A percentile compares a stretch with the other conserved stretches of the same genome.
These are phyloP conservation scores for Phytophthora tubulina DNA, from an alignment of 352 stramenopile genomes.

Conservation along the genomic window DNA sequence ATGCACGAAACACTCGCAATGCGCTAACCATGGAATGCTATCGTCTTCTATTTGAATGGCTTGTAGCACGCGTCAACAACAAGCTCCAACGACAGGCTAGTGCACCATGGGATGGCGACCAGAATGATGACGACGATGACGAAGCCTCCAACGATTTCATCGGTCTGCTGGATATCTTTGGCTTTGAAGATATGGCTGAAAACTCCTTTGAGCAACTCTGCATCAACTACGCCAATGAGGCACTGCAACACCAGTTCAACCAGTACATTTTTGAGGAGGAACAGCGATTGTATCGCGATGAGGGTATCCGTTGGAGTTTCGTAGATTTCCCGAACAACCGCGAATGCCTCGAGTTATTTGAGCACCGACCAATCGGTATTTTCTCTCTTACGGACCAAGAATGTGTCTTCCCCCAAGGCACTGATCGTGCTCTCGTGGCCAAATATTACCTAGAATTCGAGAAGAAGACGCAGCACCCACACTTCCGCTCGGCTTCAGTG, in stretches of 20 bases:
- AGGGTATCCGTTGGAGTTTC: slow-evolving; percentile 80
- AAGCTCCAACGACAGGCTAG: slow-evolving; percentile 62
- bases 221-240: slow-evolving; percentile 93
- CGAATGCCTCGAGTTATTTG: slow-evolving; percentile 83
- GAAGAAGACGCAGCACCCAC: slow-evolving; percentile 60
- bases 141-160: slow-evolving; percentile 64
- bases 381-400: slow-evolving; percentile 88
- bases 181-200: slow-evolving; percentile 87
- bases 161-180: slow-evolving; percentile 90
- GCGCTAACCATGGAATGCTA: slow-evolving; percentile 95
- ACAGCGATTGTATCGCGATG: slow-evolving; percentile 77
- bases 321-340: slow-evolving; percentile 87
- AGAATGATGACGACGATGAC: slow-evolving; percentile 25
- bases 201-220: slow-evolving; percentile 93
- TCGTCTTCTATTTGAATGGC: slow-evolving; percentile 94
- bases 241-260: slow-evolving; percentile 91
- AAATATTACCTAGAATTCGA: slow-evolving; percentile 85
- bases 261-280: slow-evolving; percentile 94
- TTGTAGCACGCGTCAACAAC: slow-evolving; percentile 93
- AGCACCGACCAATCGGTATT: slow-evolving; percentile 78
- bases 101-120: slow-evolving; percentile 21
- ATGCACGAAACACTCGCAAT: slow-evolving; percentile 85
- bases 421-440: slow-evolving; percentile 74
- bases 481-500: slow-evolving; percentile 60
- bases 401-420: slow-evolving; percentile 82